A percentile compares a stretch with the other conserved stretches of the same genome.
Evolutionary conservation across 2,329 filamentous ascomycete genomes (phyloP).

Genomic region (Neoascochyta sp.): DNA sequence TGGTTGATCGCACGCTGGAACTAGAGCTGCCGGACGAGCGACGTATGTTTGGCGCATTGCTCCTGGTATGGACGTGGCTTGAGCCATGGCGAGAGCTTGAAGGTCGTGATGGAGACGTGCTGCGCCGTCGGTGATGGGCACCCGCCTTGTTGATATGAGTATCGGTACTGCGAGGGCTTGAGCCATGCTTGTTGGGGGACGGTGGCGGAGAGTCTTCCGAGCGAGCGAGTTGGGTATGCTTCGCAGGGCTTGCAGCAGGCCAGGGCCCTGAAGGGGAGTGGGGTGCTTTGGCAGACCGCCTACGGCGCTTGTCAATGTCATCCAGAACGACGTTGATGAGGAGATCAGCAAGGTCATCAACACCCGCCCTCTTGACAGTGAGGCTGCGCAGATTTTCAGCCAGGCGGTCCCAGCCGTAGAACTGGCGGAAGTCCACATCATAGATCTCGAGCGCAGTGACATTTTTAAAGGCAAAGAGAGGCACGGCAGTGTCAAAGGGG

Average conservation of each 20-base stretch:
- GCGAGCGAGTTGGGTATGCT: constrained; percentile 63
- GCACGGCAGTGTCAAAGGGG: constrained; percentile 94
- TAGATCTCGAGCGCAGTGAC: constrained; percentile 88
- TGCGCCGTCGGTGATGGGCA: constrained; percentile 56
- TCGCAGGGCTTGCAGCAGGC: constrained; percentile 59
- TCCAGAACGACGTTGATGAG: constrained; percentile 91
- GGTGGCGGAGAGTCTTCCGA: constrained; percentile 62
- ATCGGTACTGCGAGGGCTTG: constrained; percentile 47
- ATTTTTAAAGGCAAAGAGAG: constrained; percentile 96
- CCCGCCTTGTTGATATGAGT: constrained; percentile 46
- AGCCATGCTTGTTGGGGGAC: constrained; percentile 45
- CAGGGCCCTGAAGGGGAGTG: constrained; percentile 73
- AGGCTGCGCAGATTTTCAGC: constrained; percentile 89
- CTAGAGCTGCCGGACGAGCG: constrained; percentile 93
- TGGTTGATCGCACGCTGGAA: constrained; percentile 61
- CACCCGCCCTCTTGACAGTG: constrained; percentile 77
- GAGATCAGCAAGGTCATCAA: constrained; percentile 88
- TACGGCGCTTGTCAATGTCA: constrained; percentile 88
- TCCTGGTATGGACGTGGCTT: constrained; percentile 60
- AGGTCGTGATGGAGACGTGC: constrained; percentile 77
- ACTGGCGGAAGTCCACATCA: constrained; percentile 93
- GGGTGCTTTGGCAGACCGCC: constrained; percentile 81
- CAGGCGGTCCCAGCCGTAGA: constrained; percentile 93
- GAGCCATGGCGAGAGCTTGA: constrained; percentile 69
- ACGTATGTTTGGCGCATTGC: constrained; percentile 63